Evolutionary conservation across 2,329 filamentous ascomycete genomes (phyloP), one percentile per base, ranked within the genome.

Genomic region (Ophiosphaerella korrae): DNA sequence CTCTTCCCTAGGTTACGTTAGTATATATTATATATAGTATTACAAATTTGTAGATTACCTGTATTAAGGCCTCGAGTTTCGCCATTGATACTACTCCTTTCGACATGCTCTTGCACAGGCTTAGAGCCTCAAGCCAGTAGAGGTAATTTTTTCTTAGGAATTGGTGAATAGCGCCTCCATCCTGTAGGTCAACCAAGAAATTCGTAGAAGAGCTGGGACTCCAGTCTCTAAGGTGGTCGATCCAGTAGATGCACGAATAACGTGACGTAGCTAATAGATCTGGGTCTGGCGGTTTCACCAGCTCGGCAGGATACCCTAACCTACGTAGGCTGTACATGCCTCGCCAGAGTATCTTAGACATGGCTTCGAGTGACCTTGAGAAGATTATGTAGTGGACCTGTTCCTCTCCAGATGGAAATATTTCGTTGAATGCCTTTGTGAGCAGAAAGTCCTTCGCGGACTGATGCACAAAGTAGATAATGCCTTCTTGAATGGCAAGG

Each of bases 391-490:
- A 21, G 29, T 41, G 38, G 11, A 24, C 21, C 7, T 29, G 21
- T 13, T 21, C 12, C 21, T 29, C 8, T 41, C 38, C 21, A n/a
- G n/a, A 11, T 29, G 13, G 23, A 12, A 41, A 41, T 21, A 41
- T 41, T 13, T 5, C 11, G 13, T 24, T 14, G 13, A 21, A 21
- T 13, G 18, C 5, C 13, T 24, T 5, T 70, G 64, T 35, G 75
- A 73, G 24, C 1, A 80, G 46, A 53, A 66, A 77, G 13, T 80
- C 77, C 52, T 77, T 77, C 0, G 75, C 78, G 2, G 76, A 78
- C 48, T 77, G 71, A 23, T 57, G 39, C 11, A 49, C 32, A 32
- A 49, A 34, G 31, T 38, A 50, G n/a, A 45, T 32, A 16, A 13
- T 26, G n/a, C 29, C 73, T 42, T 32, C 60, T 61, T 26, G 75